Conservation (phyloP, 2,329 filamentous ascomycete genomes). For the Scopulariopsis brevicaulis region DNA sequence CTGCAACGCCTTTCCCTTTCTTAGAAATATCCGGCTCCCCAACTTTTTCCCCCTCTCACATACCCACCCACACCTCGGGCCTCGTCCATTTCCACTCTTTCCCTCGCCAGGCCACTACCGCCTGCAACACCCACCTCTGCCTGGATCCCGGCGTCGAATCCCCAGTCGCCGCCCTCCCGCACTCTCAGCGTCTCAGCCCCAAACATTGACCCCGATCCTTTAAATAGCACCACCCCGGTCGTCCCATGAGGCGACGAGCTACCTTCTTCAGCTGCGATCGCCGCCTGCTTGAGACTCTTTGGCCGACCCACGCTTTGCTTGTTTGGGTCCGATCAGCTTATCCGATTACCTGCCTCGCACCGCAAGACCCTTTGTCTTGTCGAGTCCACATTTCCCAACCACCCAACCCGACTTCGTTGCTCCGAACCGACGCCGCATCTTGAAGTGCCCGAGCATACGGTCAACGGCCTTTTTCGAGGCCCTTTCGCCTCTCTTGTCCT, state of each 20-base stretch:
- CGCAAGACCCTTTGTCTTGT: background rate
- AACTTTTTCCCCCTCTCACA: background rate
- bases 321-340: background rate
- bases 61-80: background rate
- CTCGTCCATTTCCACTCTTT: background rate
- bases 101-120: background rate
- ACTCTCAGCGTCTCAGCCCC: background rate
- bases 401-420: background rate
- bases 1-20: background rate
- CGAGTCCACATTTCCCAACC: background rate
- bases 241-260: background rate
- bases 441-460: background rate
- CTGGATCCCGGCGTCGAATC: background rate
- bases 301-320: background rate
- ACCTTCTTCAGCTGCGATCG: background rate
- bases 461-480: background rate
- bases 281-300: background rate
- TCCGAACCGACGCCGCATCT: too few relatives aligned
- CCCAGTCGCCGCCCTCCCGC: background rate
- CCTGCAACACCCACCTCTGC: background rate
- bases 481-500: background rate
- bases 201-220: background rate
- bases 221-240: background rate
- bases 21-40: background rate
- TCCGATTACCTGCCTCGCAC: background rate